A percentile compares a stretch with the other conserved stretches of the same genome.
These are phyloP conservation scores for Trichoderma simmonsii DNA, from an alignment of 2,329 filamentous ascomycete species.

Conservation along the genomic window DNA sequence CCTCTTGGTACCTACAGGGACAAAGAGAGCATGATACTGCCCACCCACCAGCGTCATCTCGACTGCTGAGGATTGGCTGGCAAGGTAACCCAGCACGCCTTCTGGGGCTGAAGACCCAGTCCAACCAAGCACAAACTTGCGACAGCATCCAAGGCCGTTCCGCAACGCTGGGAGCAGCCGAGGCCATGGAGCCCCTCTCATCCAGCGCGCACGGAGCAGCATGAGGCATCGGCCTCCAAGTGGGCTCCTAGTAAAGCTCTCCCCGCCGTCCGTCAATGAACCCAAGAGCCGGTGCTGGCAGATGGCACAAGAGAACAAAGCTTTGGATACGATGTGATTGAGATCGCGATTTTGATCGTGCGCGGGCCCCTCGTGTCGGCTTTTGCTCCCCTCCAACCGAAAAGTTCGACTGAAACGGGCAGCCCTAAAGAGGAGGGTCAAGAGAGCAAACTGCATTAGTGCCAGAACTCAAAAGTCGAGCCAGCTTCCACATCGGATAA, in stretches of 20 bases:
- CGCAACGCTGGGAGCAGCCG: conserved; percentile 14
- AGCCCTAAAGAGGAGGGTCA: neutral
- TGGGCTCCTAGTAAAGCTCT: neutral
- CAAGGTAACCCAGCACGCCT: neutral
- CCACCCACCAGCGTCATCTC: conserved; percentile 1
- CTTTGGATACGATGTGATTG: neutral
- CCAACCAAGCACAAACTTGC: neutral
- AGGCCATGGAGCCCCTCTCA: neutral
- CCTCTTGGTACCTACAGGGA: neutral
- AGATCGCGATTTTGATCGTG: neutral
- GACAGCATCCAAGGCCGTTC: conserved; percentile 1
- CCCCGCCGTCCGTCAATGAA: neutral
- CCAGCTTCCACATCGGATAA: neutral
- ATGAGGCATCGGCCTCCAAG: neutral
- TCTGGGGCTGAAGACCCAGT: conserved; percentile 8
- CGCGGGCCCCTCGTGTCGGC: neutral
- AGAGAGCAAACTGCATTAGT: neutral
- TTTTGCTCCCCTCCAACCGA: neutral
- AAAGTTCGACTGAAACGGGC: neutral
- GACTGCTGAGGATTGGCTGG: neutral
- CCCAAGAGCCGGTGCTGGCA: neutral
- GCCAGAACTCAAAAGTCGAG: neutral
- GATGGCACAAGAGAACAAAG: neutral
- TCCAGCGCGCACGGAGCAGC: neutral
- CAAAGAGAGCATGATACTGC: neutral